Evolutionary conservation across 2,329 filamentous ascomycete species (phyloP).

Genomic region (Albophoma yamanashiensis): DNA sequence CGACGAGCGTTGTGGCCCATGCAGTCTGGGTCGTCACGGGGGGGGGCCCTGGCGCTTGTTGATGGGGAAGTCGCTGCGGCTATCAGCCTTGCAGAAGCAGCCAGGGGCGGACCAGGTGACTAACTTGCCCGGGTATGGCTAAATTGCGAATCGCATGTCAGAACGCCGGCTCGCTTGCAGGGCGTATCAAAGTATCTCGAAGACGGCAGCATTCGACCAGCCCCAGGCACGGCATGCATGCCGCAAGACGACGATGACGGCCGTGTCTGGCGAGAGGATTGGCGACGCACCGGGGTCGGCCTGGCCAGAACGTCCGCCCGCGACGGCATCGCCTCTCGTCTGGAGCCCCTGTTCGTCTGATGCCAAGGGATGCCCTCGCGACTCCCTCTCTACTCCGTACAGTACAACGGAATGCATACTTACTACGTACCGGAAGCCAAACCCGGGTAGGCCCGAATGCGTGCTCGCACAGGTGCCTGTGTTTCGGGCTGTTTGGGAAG

Average conservation of each 20-base stretch:
- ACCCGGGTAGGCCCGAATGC: background rate
- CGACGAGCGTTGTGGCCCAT: background rate
- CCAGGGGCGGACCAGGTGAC: background rate
- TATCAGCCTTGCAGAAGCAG: background rate
- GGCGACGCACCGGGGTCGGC: too few relatives aligned
- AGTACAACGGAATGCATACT: background rate
- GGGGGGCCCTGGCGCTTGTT: background rate
- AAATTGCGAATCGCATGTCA: too few relatives aligned
- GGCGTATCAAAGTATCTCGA: too few relatives aligned
- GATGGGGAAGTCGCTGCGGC: background rate
- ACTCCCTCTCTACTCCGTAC: too few relatives aligned
- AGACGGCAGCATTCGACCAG: background rate
- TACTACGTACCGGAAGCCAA: background rate
- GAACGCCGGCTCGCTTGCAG: too few relatives aligned
- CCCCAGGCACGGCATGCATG: too few relatives aligned
- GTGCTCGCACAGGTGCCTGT: background rate
- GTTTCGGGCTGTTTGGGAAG: background rate
- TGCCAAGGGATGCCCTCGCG: background rate
- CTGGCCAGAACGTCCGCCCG: too few relatives aligned
- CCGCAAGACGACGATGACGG: background rate
- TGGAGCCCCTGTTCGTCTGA: background rate
- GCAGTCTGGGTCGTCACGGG: background rate
- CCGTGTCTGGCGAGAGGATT: background rate
- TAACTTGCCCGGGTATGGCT: background rate
- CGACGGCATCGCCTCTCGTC: background rate